phyloP scores from a whole-genome alignment of 306 rosid genomes.

The Quercus bicolor region DNA sequence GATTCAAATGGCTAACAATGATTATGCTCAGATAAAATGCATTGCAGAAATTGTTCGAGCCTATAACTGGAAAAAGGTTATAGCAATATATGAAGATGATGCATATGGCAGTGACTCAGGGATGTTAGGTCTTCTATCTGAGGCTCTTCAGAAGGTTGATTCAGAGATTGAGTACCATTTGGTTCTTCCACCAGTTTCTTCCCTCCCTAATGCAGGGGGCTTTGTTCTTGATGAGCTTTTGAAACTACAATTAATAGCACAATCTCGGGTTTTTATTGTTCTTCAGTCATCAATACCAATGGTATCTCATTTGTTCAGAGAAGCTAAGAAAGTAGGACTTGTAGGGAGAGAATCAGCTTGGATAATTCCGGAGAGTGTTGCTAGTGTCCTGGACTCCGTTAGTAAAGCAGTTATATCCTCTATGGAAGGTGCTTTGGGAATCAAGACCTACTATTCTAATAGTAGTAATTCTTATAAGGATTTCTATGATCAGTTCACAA shows the following conservation, averaged over 20 bases:
- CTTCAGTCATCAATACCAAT: constrained; percentile 53
- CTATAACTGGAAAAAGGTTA: constrained; percentile 33
- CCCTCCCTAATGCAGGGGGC: constrained; percentile 44
- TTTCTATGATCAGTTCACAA: constrained; percentile 35
- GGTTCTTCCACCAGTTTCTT: constrained; percentile 45
- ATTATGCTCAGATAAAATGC: constrained; percentile 39
- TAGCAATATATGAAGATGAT: constrained; percentile 48
- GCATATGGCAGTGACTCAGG: constrained; percentile 43
- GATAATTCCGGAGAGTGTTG: constrained; percentile 57
- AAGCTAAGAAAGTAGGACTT: constrained; percentile 49
- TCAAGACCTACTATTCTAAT: constrained; percentile 45
- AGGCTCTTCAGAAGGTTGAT: constrained; percentile 47
- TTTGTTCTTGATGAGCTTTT: constrained; percentile 40
- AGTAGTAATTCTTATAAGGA: constrained; percentile 25
- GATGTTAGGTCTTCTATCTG: constrained; percentile 40
- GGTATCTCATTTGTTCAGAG: constrained; percentile 46
- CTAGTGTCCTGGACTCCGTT: constrained; percentile 46
- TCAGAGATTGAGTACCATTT: constrained; percentile 47
- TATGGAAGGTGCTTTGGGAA: constrained; percentile 69
- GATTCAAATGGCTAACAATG: constrained; percentile 41
- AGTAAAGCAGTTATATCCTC: constrained; percentile 38
- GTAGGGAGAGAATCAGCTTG: constrained; percentile 48
- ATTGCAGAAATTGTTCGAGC: constrained; percentile 38
- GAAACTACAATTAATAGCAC: constrained; percentile 19
- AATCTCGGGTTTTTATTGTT: constrained; percentile 57